Base-by-base conservation (phyloP, 140 eudicot species). In the Stevia rebaudiana region DNA sequence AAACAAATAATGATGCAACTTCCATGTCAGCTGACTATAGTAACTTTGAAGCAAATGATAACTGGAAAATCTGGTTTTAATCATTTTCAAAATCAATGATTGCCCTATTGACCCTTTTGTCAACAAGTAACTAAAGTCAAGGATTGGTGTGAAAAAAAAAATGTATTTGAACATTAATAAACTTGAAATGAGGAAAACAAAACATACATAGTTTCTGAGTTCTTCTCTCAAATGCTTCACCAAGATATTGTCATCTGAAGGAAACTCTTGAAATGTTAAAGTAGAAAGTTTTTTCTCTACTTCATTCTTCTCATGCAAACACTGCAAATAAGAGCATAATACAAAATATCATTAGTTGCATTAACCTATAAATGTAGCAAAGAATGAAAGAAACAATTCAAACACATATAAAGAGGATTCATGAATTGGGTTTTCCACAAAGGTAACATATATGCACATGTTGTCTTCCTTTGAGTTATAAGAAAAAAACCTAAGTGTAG, bases 221-320 rank as follows among this genome's bases (percentile, higher is more conserved):
- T 90, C 95, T 66, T 87, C 95, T 50, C 80, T 88, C 86, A 90
- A 77, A 69, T 90, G 87, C 77, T 87, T 90, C 79, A 90, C 90
- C 85, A 90, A 81, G 23, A 82, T 72, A 75, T 31, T 67, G 81
- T 73, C 76, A 52, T 85, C 90, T 50, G 88, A 79, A 25, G 90
- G 50, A 73, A 62, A 12, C 60, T 76, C 95, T 67, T 81, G 94
- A 78, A 80, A 76, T 73, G 77, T 69, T 22, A 70, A 71, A 70
- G 75, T 72, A 53, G 84, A 43, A 55, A 81, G 74, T 61, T 76
- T 79, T 44, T 79, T 85, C 71, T 92, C 85, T 44, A 74, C 65
- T 53, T 92, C 95, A 66, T 47, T 65, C 80, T 85, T 92, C 85
- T 92, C 86, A 13, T 72, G 78, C 82, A 83, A 79, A 69, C 86